Evolutionary conservation across 2,329 filamentous ascomycete genomes (phyloP).

Genomic region (Cytospora mali): DNA sequence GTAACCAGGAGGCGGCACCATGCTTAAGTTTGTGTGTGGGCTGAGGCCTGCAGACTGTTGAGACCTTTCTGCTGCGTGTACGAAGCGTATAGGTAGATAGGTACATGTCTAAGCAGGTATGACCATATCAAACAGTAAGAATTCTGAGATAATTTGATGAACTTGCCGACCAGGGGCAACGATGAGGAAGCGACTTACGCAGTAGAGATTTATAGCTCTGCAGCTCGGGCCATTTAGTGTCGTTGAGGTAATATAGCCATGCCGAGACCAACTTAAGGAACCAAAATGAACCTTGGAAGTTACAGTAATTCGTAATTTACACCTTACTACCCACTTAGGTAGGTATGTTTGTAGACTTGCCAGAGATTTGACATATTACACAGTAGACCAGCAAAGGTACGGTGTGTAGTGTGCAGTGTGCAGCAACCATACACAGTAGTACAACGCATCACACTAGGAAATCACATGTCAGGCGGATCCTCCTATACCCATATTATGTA

Average conservation of each 20-base stretch:
- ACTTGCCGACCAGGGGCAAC: not conserved
- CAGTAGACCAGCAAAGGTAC: too few species aligned
- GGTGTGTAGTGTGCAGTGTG: too few species aligned
- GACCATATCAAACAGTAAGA: too few species aligned
- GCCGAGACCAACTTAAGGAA: not conserved
- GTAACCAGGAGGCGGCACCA: too few species aligned
- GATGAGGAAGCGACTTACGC: not conserved
- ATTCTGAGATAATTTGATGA: not conserved
- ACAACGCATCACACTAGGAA: not conserved
- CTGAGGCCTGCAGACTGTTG: not conserved
- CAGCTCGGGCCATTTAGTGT: not conserved
- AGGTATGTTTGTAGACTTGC: too few species aligned
- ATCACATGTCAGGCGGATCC: conserved; percentile 18
- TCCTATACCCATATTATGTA: too few species aligned
- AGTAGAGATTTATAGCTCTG: not conserved
- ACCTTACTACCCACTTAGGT: too few species aligned
- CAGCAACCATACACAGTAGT: not conserved
- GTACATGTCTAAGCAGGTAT: too few species aligned
- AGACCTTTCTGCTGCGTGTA: not conserved
- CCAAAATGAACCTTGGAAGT: not conserved
- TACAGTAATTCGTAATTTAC: too few species aligned
- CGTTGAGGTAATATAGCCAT: not conserved
- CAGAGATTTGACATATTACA: too few species aligned
- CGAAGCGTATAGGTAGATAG: not conserved
- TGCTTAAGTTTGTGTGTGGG: not conserved